Conservation (phyloP, 345 rosid species). For the Salix arbutifolia region DNA sequence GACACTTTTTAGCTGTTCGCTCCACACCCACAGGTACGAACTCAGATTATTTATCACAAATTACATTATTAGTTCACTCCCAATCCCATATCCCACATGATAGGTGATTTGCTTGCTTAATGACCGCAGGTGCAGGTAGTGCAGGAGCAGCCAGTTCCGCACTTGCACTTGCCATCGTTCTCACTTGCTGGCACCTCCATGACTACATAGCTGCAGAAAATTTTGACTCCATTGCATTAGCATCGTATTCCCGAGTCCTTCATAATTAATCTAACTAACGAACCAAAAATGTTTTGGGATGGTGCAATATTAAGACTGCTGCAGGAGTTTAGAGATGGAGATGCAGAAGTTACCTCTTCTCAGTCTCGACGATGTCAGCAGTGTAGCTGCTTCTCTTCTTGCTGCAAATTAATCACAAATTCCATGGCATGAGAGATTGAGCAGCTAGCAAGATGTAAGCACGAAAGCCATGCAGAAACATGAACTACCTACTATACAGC, state of each 20-base stretch:
- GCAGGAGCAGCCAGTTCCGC: constrained; percentile 71
- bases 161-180: constrained; percentile 73
- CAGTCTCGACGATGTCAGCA: constrained; percentile 53
- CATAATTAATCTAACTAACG: neutral
- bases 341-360: constrained; percentile 42
- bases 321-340: neutral
- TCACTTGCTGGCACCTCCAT: constrained; percentile 48
- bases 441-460: too few relatives aligned
- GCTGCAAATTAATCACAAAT: constrained; percentile 33
- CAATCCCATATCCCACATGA: neutral
- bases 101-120: constrained; percentile 15
- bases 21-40: neutral
- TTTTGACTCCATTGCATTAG: neutral
- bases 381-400: constrained; percentile 68
- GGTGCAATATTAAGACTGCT: neutral
- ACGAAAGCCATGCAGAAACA: neutral
- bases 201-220: constrained; percentile 40
- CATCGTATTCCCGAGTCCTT: neutral
- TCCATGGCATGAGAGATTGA: neutral
- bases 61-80: constrained; percentile 13
- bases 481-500: neutral
- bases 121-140: constrained; percentile 62
- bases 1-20: neutral
- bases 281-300: neutral
- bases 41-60: constrained; percentile 3